These are phyloP conservation scores for Dothistroma pini DNA, from an alignment of 2,329 filamentous ascomycete species.

Conservation along the genomic window DNA sequence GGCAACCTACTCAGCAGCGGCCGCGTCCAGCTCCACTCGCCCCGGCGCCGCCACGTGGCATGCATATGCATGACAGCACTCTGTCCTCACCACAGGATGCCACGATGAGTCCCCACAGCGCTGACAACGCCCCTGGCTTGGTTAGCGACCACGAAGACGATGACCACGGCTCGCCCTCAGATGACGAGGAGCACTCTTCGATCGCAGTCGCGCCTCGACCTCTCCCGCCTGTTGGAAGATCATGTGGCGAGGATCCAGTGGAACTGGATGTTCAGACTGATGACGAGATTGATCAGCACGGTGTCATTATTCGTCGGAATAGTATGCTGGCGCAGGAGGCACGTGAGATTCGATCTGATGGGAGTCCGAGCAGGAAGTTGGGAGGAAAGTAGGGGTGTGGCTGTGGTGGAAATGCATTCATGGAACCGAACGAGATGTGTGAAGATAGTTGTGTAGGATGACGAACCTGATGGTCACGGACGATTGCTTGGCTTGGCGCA, in stretches of 20 bases:
- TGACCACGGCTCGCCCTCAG: conserved; percentile 35
- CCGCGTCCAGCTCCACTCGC: conserved; percentile 33
- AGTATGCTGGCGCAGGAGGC: conserved; percentile 30
- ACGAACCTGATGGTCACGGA: background rate
- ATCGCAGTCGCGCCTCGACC: conserved; percentile 27
- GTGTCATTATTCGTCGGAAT: conserved; percentile 34
- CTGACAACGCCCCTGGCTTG: conserved; percentile 49
- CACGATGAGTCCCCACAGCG: conserved; percentile 46
- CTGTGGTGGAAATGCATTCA: background rate
- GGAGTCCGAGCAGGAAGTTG: conserved; percentile 25
- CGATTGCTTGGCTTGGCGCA: background rate
- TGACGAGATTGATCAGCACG: conserved; percentile 35
- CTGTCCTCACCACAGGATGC: conserved; percentile 32
- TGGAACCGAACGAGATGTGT: background rate
- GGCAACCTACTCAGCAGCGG: conserved; percentile 26
- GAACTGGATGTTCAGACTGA: conserved; percentile 36
- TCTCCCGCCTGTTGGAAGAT: conserved; percentile 21
- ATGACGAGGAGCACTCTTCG: conserved; percentile 30
- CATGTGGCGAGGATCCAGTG: conserved; percentile 31
- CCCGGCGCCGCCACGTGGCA: conserved; percentile 14
- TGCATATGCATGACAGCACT: conserved; percentile 21
- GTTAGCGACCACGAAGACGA: conserved; percentile 51
- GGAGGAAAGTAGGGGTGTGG: conserved; percentile 13
- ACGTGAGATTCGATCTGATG: conserved; percentile 17
- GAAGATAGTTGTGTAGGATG: conserved; percentile 3